phyloP scores from a whole-genome alignment of 192 early-diverging fungal genomes.

The Diversispora epigaea region DNA sequence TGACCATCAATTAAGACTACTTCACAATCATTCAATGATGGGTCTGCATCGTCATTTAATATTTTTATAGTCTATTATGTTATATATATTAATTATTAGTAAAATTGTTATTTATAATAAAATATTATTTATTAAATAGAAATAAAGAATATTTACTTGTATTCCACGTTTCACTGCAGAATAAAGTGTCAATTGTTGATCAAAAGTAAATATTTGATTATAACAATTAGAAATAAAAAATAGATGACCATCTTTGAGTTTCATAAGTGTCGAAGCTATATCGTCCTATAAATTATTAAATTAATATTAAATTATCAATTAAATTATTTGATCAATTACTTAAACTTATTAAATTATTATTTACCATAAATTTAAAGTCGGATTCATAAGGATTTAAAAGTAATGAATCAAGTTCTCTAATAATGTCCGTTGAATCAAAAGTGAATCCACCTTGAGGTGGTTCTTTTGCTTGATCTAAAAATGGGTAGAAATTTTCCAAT shows the following conservation, averaged over 20 bases:
- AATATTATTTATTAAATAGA: background rate
- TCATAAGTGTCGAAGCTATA: background rate
- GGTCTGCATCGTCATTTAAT: background rate
- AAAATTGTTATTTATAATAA: too few relatives aligned
- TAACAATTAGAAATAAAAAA: background rate
- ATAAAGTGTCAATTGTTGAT: background rate
- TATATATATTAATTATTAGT: background rate
- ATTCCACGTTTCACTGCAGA: background rate
- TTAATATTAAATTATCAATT: background rate
- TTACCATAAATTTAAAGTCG: background rate
- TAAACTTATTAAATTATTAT: background rate
- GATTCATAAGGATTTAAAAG: background rate
- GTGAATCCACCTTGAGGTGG: background rate
- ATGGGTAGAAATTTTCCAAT: background rate
- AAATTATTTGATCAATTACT: background rate
- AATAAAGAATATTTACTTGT: background rate
- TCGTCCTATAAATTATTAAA: background rate
- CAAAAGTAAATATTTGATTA: slow-evolving; percentile 4
- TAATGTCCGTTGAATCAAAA: background rate
- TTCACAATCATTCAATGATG: slow-evolving; percentile 36
- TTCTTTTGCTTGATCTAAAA: background rate
- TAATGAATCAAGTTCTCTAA: background rate
- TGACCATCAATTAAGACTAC: slow-evolving; percentile 40
- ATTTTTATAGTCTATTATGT: background rate
- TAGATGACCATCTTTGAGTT: background rate